Conservation (phyloP, 2,329 filamentous ascomycete species). For the Calonectria honghensis region DNA sequence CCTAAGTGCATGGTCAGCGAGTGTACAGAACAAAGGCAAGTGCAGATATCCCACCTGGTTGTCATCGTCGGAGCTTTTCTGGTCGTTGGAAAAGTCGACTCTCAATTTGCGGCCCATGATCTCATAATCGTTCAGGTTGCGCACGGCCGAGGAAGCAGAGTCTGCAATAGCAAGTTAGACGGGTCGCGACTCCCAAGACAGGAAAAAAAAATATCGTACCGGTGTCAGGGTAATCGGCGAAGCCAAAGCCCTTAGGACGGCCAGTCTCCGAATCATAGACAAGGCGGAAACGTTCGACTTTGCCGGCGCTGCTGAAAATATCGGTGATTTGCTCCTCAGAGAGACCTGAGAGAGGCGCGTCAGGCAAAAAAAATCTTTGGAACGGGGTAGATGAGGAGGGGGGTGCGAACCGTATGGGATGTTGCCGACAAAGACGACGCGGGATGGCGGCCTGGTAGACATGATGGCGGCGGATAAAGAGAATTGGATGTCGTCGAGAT, state of each 20-base stretch:
- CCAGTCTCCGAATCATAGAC: constrained; percentile 98
- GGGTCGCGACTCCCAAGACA: background rate
- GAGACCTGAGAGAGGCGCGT: constrained; percentile 76
- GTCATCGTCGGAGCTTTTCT: constrained; percentile 80
- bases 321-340: constrained; percentile 97
- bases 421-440: constrained; percentile 90
- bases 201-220: constrained; percentile 69
- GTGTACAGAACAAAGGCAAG: background rate
- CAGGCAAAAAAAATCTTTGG: constrained; percentile 41
- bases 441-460: constrained; percentile 84
- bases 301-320: constrained; percentile 92
- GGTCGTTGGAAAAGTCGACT: constrained; percentile 97
- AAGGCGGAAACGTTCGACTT: constrained; percentile 92
- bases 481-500: background rate
- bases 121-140: constrained; percentile 96
- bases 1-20: constrained; percentile 31
- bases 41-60: constrained; percentile 40
- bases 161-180: constrained; percentile 64
- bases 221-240: constrained; percentile 94
- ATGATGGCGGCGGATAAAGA: constrained; percentile 61
- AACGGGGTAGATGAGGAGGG: background rate
- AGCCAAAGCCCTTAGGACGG: constrained; percentile 96
- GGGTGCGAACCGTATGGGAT: constrained; percentile 82
- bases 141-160: constrained; percentile 92
- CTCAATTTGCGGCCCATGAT: constrained; percentile 95